Percentiles rank a stretch among this genome's conserved stretches.
Evolutionary conservation across 2,329 filamentous ascomycete species (phyloP).

Genomic region (Paraphaeosphaeria sporulosa): DNA sequence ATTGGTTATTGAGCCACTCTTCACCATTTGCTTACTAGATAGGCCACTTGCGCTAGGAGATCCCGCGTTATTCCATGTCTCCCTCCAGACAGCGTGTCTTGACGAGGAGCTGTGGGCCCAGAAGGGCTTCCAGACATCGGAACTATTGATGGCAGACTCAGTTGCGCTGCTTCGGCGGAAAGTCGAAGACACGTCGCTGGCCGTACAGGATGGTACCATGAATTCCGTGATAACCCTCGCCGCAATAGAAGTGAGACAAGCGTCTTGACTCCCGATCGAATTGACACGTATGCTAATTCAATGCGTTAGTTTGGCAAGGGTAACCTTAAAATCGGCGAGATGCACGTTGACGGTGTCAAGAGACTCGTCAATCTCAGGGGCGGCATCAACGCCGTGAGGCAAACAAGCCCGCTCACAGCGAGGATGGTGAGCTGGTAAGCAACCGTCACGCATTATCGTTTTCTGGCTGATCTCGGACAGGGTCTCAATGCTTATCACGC

Average conservation of each 20-base stretch:
- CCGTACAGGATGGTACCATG: constrained; percentile 63
- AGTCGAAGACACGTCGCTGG: constrained; percentile 55
- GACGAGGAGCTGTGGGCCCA: constrained; percentile 62
- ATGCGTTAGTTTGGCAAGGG: constrained; percentile 60
- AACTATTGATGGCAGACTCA: constrained; percentile 65
- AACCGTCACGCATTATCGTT: not conserved
- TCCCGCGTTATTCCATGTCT: constrained; percentile 66
- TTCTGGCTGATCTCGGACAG: constrained; percentile 40
- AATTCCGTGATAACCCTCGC: constrained; percentile 66
- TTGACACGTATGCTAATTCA: constrained; percentile 8
- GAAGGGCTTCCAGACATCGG: constrained; percentile 62
- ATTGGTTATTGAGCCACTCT: not conserved
- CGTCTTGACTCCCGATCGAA: constrained; percentile 20
- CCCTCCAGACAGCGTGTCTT: constrained; percentile 65
- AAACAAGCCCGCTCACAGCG: constrained; percentile 61
- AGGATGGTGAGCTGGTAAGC: constrained; percentile 64
- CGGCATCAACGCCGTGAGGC: constrained; percentile 58
- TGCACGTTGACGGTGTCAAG: constrained; percentile 62
- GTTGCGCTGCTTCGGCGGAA: constrained; percentile 61
- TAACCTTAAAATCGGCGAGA: constrained; percentile 53
- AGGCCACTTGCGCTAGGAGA: constrained; percentile 62
- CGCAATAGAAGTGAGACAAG: constrained; percentile 59
- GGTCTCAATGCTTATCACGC: constrained; percentile 66
- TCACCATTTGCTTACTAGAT: not conserved
- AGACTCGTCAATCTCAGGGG: constrained; percentile 59